These are phyloP conservation scores for Talaromyces sp. DNA, from an alignment of 2,329 filamentous ascomycete genomes.

Conservation along the genomic window DNA sequence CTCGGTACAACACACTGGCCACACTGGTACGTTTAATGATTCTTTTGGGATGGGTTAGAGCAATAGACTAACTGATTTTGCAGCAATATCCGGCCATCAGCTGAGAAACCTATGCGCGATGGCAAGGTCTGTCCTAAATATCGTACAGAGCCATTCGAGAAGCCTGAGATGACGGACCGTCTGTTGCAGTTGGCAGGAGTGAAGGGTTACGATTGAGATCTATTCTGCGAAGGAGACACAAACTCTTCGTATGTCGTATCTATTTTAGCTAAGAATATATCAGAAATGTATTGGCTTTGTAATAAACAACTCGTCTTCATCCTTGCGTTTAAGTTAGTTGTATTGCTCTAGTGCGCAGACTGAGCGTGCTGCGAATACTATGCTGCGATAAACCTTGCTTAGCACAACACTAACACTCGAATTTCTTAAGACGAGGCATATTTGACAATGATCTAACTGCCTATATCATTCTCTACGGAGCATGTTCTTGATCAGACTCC, in stretches of 20 bases:
- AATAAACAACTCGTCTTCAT: neutral
- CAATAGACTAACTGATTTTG: conserved; percentile 17
- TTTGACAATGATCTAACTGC: neutral
- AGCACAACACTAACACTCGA: neutral
- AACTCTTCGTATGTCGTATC: neutral
- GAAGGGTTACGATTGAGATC: conserved; percentile 9
- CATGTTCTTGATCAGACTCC: neutral
- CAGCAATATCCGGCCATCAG: conserved; percentile 36
- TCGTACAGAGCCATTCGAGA: conserved; percentile 36
- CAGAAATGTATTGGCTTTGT: neutral
- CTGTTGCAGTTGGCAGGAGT: conserved; percentile 35
- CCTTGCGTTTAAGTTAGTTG: neutral
- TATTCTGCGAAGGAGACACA: neutral
- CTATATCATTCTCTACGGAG: neutral
- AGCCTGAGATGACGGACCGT: conserved; percentile 31
- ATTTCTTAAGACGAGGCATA: neutral
- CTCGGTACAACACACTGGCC: conserved; percentile 38
- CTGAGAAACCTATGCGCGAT: conserved; percentile 31
- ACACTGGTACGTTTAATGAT: conserved; percentile 5
- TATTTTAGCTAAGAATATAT: conserved; percentile 3
- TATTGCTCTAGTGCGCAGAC: conserved; percentile 1
- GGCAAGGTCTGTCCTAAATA: conserved; percentile 35
- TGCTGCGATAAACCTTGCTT: neutral
- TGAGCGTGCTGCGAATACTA: conserved; percentile 4
- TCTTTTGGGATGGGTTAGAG: neutral